These are phyloP conservation scores for Metschnikowia borealis DNA, from an alignment of 805 yeast genomes.

Conservation along the genomic window DNA sequence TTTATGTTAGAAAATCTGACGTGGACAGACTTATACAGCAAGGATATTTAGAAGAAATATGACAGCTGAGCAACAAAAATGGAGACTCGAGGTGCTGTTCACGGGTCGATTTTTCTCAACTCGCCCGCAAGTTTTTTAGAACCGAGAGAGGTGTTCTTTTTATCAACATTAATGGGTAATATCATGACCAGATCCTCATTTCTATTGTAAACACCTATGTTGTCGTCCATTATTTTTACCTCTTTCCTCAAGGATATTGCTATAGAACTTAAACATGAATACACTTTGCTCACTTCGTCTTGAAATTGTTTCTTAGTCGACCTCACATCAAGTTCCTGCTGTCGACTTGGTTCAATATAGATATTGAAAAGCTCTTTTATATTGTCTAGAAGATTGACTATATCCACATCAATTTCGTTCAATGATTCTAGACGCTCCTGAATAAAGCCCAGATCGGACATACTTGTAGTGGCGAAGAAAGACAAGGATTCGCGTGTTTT, in stretches of 20 bases:
- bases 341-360: slow-evolving; percentile 28
- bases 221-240: slow-evolving; percentile 59
- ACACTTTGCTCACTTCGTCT: slow-evolving; percentile 44
- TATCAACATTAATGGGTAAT: slow-evolving; percentile 64
- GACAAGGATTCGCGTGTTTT: slow-evolving; percentile 1
- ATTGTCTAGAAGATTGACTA: slow-evolving; percentile 49
- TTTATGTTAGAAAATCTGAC: slow-evolving; percentile 89
- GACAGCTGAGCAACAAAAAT: neutral
- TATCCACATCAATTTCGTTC: slow-evolving; percentile 47
- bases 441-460: slow-evolving; percentile 28
- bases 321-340: slow-evolving; percentile 19
- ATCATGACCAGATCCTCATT: slow-evolving; percentile 47
- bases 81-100: no score
- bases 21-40: slow-evolving; percentile 93
- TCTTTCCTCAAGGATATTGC: slow-evolving; percentile 63
- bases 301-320: slow-evolving; percentile 39
- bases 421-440: slow-evolving; percentile 51
- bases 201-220: slow-evolving; percentile 45
- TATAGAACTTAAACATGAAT: slow-evolving; percentile 51
- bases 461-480: neutral
- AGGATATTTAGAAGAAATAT: slow-evolving; percentile 80
- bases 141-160: slow-evolving; percentile 68
- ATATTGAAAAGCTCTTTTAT: slow-evolving; percentile 46
- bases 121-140: slow-evolving; percentile 51
- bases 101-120: slow-evolving; percentile 20